phyloP scores from a whole-genome alignment of 768 basidiomycete genomes.

The Lactifluus volemus region DNA sequence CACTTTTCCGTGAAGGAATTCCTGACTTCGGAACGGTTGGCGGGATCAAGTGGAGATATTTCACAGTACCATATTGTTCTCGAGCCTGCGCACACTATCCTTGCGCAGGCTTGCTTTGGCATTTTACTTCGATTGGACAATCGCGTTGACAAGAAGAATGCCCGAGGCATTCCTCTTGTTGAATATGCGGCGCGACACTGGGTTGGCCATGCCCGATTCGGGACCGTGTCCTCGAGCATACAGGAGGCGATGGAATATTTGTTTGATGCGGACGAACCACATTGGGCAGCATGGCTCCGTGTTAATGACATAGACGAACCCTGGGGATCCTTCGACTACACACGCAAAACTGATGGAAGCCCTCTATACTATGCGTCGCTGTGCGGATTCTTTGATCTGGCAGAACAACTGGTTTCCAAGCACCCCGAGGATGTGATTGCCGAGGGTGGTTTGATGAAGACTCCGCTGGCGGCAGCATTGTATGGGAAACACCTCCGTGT shows the following conservation, averaged over 20 bases:
- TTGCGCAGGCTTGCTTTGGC: constrained; percentile 2
- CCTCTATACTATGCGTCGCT: constrained; percentile 3
- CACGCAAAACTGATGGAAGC: too few relatives aligned
- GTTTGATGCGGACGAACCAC: not conserved
- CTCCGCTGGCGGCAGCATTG: not conserved
- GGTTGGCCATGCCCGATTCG: not conserved
- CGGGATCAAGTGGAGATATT: not conserved
- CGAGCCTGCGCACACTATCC: not conserved
- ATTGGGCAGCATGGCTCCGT: not conserved
- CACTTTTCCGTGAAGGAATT: constrained; percentile 9
- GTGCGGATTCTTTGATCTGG: not conserved
- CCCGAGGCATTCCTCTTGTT: not conserved
- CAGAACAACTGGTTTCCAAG: not conserved
- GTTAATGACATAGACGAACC: not conserved
- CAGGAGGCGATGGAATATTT: not conserved
- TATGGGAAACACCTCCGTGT: not conserved
- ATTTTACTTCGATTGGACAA: not conserved
- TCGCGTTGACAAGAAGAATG: not conserved
- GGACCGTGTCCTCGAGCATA: not conserved
- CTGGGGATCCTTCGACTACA: not conserved
- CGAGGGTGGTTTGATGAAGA: not conserved
- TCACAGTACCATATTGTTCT: not conserved
- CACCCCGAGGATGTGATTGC: not conserved
- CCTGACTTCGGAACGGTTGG: not conserved
- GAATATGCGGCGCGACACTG: not conserved